A percentile compares a stretch with the other conserved stretches of the same genome.
Conservation (phyloP, 805 yeast genomes). For the Candida peoriensis region DNA sequence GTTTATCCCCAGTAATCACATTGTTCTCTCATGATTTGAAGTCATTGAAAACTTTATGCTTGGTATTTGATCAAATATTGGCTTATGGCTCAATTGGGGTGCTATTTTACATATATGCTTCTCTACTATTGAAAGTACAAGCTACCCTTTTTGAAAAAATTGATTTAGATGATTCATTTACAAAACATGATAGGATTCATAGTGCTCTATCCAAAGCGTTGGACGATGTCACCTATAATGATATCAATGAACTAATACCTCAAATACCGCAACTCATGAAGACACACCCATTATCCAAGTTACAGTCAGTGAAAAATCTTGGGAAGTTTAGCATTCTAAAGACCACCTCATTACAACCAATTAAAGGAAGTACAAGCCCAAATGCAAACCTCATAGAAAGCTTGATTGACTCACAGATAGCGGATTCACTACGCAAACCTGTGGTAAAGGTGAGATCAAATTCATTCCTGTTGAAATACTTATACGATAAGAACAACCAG, state of each 20-base stretch:
- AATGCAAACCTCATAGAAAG: background rate
- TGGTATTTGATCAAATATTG: constrained; percentile 67
- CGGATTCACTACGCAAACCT: constrained; percentile 1
- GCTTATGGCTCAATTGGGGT: constrained; percentile 49
- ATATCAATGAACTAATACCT: constrained; percentile 25
- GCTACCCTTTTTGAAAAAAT: constrained; percentile 34
- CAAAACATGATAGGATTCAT: constrained; percentile 36
- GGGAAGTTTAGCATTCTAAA: constrained; percentile 26
- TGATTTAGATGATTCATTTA: constrained; percentile 28
- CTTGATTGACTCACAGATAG: constrained; percentile 2
- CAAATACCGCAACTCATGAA: constrained; percentile 10
- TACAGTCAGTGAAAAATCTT: constrained; percentile 10
- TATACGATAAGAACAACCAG: background rate
- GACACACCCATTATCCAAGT: constrained; percentile 2
- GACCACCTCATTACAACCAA: constrained; percentile 18
- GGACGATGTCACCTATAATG: constrained; percentile 20
- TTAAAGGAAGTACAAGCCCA: no score
- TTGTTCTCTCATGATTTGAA: constrained; percentile 68
- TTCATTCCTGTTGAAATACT: background rate
- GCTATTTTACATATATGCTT: constrained; percentile 56
- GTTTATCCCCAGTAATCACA: constrained; percentile 74
- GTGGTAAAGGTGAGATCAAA: background rate
- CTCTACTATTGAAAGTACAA: constrained; percentile 44
- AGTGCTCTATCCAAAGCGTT: constrained; percentile 28
- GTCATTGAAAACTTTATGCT: constrained; percentile 42